phyloP scores from a whole-genome alignment of 257 asterid genomes.

The Cruciata laevipes region DNA sequence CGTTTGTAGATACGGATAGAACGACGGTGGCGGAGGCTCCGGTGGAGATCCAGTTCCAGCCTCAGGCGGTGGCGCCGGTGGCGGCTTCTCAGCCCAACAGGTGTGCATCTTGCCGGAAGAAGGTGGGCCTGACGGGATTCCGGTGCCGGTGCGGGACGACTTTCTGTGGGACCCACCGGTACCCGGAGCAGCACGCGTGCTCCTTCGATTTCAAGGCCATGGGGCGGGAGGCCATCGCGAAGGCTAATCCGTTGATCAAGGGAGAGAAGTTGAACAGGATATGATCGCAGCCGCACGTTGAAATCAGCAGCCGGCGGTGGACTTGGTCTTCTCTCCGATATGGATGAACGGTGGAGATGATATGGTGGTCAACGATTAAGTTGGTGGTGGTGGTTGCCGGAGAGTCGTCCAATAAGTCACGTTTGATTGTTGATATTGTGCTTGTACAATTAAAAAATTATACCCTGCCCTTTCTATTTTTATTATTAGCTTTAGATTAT shows the following conservation, averaged over 20 bases:
- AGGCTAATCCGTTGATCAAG: slow-evolving; percentile 70
- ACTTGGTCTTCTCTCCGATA: too few species aligned
- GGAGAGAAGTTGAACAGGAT: slow-evolving; percentile 61
- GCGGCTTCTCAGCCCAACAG: slow-evolving; percentile 35
- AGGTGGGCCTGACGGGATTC: slow-evolving; percentile 79
- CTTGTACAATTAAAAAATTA: slow-evolving; percentile 1
- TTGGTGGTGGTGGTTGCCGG: not conserved
- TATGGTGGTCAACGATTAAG: not conserved
- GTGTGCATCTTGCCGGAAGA: slow-evolving; percentile 64
- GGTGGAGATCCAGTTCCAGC: not conserved
- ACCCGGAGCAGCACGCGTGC: slow-evolving; percentile 85
- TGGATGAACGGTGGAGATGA: slow-evolving; percentile 6
- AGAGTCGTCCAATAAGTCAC: not conserved
- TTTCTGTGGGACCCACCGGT: slow-evolving; percentile 79
- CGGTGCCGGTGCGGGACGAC: slow-evolving; percentile 78
- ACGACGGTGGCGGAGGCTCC: not conserved
- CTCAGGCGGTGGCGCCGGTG: slow-evolving; percentile 12
- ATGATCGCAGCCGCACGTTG: slow-evolving; percentile 31
- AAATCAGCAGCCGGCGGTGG: not conserved
- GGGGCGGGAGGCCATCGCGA: slow-evolving; percentile 86
- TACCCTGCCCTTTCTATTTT: not conserved
- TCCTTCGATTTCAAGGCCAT: slow-evolving; percentile 62
- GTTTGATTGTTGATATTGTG: slow-evolving; percentile 10
- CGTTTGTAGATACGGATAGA: slow-evolving; percentile 14
- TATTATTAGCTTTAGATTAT: not conserved